These are phyloP conservation scores for Tritrichomonas foetus DNA, from an alignment of 208 protist species.

Conservation along the genomic window DNA sequence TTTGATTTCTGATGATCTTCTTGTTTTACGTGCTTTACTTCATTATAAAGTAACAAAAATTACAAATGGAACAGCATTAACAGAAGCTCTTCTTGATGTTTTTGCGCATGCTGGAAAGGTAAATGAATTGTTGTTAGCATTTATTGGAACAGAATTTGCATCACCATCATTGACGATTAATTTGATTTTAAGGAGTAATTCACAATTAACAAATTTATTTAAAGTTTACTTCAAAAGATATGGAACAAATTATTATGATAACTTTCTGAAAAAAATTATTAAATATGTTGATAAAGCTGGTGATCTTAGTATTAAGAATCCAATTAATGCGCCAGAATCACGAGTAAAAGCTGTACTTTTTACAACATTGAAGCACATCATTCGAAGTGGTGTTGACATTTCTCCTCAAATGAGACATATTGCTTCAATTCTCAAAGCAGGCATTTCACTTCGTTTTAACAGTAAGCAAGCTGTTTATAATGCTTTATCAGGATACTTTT, in stretches of 20 bases:
- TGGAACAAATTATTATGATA: not conserved
- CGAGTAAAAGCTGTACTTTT: not conserved
- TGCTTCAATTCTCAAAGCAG: not conserved
- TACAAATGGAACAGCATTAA: not conserved
- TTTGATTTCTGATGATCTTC: not conserved
- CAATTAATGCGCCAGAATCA: not conserved
- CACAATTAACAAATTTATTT: not conserved
- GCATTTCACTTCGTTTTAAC: not conserved
- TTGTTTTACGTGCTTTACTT: not conserved
- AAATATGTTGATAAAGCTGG: not conserved
- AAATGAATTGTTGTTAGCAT: not conserved
- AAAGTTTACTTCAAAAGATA: not conserved
- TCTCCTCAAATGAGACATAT: not conserved
- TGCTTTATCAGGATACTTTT: not conserved
- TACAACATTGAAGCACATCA: not conserved
- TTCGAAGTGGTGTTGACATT: not conserved
- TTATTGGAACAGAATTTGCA: not conserved
- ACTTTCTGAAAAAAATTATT: not conserved
- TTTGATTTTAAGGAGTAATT: not conserved
- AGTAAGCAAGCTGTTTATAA: not conserved
- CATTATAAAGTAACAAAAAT: not conserved
- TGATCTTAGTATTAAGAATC: not conserved
- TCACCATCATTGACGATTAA: not conserved
- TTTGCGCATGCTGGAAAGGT: constrained; percentile 9
- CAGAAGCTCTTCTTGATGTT: not conserved